Percentiles rank a stretch among this genome's conserved stretches.
Conservation (phyloP, 208 protist species). For the Wallacemonas sp. region DNA sequence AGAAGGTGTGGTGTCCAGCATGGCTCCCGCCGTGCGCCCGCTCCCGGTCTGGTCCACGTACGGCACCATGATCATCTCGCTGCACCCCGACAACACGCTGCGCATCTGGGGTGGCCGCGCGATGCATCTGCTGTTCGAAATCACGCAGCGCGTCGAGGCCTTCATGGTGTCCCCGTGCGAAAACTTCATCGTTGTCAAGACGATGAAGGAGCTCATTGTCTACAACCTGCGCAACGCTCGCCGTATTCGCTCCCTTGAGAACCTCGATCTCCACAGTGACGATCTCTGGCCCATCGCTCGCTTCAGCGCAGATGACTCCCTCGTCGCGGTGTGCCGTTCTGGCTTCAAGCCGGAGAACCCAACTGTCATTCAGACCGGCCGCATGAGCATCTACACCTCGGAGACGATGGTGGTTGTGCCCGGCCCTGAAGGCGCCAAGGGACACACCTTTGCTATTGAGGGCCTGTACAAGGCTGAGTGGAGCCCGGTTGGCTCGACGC, state of each 20-base stretch:
- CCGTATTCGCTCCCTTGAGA: conserved; percentile 80
- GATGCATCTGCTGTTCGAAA: conserved; percentile 85
- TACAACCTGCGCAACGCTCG: conserved; percentile 78
- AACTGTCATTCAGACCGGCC: conserved; percentile 35
- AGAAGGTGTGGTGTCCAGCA: conserved; percentile 64
- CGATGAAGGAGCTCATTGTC: conserved; percentile 76
- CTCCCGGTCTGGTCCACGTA: conserved; percentile 86
- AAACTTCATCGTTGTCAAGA: conserved; percentile 88
- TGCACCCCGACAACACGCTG: conserved; percentile 64
- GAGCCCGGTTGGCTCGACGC: conserved; percentile 74
- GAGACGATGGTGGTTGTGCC: conserved; percentile 76
- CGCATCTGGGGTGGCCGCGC: conserved; percentile 80
- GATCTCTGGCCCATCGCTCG: conserved; percentile 85
- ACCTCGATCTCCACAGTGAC: conserved; percentile 74
- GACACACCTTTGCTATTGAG: conserved; percentile 66
- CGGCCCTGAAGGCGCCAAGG: conserved; percentile 31
- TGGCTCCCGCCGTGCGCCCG: conserved; percentile 56
- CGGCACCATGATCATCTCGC: conserved; percentile 84
- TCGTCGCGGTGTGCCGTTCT: conserved; percentile 79
- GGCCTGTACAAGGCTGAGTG: conserved; percentile 87
- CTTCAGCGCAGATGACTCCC: conserved; percentile 86
- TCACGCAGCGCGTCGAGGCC: conserved; percentile 69
- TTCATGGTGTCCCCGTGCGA: conserved; percentile 88
- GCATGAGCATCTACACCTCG: conserved; percentile 79
- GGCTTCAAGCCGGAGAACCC: conserved; percentile 43